A percentile compares a stretch with the other conserved stretches of the same genome.
Conservation (phyloP, 768 basidiomycete genomes). For the Boletus eberwhitei region DNA sequence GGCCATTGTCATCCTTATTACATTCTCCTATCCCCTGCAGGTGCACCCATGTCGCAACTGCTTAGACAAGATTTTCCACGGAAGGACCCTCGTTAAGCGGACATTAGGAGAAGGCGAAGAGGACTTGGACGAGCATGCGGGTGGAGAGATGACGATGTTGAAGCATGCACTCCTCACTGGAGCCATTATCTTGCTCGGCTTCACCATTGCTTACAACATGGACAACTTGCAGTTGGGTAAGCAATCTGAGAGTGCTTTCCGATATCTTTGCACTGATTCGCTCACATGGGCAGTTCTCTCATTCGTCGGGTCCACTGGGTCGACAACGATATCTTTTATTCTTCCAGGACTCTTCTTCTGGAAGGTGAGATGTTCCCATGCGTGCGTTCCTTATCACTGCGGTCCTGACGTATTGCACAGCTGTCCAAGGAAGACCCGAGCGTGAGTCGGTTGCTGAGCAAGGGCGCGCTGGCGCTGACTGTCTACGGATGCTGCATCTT, state of each 20-base stretch:
- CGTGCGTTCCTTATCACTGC: not conserved
- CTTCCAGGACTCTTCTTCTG: constrained; percentile 92
- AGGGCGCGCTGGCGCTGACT: constrained; percentile 60
- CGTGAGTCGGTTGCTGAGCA: constrained; percentile 50
- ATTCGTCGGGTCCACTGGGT: constrained; percentile 95
- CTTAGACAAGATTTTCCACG: constrained; percentile 82
- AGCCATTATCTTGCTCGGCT: constrained; percentile 60
- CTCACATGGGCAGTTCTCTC: constrained; percentile 65
- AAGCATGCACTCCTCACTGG: constrained; percentile 72
- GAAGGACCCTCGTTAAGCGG: constrained; percentile 36
- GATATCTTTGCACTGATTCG: constrained; percentile 10
- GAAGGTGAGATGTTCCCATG: constrained; percentile 53
- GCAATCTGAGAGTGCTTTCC: constrained; percentile 22
- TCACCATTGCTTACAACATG: constrained; percentile 74
- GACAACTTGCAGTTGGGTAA: constrained; percentile 74
- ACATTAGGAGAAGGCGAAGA: constrained; percentile 45
- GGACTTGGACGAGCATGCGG: constrained; percentile 53
- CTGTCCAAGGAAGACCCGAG: constrained; percentile 67
- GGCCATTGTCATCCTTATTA: constrained; percentile 86
- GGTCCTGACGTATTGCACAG: constrained; percentile 33
- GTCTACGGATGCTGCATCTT: constrained; percentile 78
- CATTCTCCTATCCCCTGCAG: constrained; percentile 93
- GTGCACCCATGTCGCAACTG: constrained; percentile 91
- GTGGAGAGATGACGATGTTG: constrained; percentile 57
- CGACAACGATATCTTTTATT: constrained; percentile 96